Evolutionary conservation across 2,329 filamentous ascomycete species (phyloP).

Genomic region (Claviceps monticola): DNA sequence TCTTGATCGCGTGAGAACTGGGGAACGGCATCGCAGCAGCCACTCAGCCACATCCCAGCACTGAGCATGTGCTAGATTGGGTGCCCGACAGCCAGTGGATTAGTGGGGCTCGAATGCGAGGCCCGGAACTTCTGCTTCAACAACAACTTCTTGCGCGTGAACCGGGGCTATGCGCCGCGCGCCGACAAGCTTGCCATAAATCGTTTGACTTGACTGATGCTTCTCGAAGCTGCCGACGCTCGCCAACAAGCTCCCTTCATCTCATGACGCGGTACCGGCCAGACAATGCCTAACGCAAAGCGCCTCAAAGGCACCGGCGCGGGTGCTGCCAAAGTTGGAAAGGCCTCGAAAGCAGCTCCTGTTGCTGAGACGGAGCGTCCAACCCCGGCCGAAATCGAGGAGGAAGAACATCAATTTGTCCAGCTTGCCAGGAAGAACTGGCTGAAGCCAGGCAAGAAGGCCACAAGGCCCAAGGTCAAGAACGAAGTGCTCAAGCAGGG

Average conservation of each 20-base stretch:
- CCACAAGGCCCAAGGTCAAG: constrained; percentile 57
- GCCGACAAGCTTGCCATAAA: too few relatives aligned
- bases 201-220: too few relatives aligned
- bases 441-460: constrained; percentile 51
- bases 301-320: constrained; percentile 40
- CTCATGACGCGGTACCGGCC: constrained; percentile 2
- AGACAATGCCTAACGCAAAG: constrained; percentile 43
- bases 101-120: background rate
- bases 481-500: constrained; percentile 75
- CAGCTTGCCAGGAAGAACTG: constrained; percentile 74
- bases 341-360: constrained; percentile 22
- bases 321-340: constrained; percentile 19
- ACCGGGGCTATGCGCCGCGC: too few relatives aligned
- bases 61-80: too few relatives aligned
- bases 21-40: too few relatives aligned
- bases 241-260: background rate
- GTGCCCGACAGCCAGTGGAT: too few relatives aligned
- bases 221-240: background rate
- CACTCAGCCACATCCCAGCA: too few relatives aligned
- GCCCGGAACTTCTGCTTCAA: too few relatives aligned
- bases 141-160: too few relatives aligned
- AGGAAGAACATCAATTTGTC: constrained; percentile 58
- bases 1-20: too few relatives aligned
- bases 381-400: constrained; percentile 54
- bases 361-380: constrained; percentile 26